A percentile compares a stretch with the other conserved stretches of the same genome.
Conservation (phyloP, 177 flowering plant genomes). For the Vitis hybrid region DNA sequence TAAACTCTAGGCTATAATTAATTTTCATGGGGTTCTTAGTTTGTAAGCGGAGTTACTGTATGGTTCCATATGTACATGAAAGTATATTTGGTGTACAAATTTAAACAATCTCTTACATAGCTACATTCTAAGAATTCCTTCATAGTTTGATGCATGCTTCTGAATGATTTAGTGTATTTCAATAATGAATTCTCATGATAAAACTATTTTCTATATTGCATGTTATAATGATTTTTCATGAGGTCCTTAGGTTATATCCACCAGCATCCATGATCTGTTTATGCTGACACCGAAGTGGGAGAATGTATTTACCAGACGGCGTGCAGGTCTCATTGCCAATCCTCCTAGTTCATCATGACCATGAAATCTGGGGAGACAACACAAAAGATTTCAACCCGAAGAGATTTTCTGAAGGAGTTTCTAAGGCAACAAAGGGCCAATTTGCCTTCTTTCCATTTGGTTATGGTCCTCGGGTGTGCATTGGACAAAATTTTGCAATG, state of each 20-base stretch:
- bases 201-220: constrained; percentile 1
- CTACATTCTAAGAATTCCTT: too few relatives aligned
- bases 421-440: constrained; percentile 30
- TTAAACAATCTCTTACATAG: too few relatives aligned
- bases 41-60: too few relatives aligned
- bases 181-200: too few relatives aligned
- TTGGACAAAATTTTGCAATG: constrained; percentile 34
- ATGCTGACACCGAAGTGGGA: constrained; percentile 27
- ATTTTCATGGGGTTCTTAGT: too few relatives aligned
- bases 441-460: constrained; percentile 26
- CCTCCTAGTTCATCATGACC: constrained; percentile 23
- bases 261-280: constrained; percentile 7
- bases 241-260: constrained; percentile 40
- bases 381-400: constrained; percentile 42
- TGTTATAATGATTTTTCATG: constrained; percentile 35
- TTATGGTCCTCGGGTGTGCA: constrained; percentile 31
- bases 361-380: constrained; percentile 37
- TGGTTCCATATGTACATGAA: too few relatives aligned
- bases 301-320: constrained; percentile 24
- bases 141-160: too few relatives aligned
- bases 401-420: constrained; percentile 35
- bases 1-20: too few relatives aligned
- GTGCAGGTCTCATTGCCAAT: constrained; percentile 13
- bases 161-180: too few relatives aligned
- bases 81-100: too few relatives aligned